Evolutionary conservation across 1,284 basidiomycete species (phyloP).

Genomic region (Apiotrichum veenhuisii): DNA sequence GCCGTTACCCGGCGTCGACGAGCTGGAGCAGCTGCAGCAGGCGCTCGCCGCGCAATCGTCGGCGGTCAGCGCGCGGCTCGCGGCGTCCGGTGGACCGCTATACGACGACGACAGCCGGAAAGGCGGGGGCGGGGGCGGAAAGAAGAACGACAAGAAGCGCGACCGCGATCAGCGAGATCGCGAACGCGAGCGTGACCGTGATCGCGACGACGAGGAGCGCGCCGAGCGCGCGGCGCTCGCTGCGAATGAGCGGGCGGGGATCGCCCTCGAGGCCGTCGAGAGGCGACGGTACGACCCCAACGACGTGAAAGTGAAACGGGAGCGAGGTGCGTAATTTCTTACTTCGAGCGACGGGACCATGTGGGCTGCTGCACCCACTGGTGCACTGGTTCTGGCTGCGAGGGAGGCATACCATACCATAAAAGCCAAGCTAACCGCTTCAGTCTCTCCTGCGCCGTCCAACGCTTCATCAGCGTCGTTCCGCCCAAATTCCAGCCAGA

Average conservation of each 20-base stretch:
- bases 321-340: slow-evolving; percentile 27
- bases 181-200: neutral
- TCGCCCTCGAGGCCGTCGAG: slow-evolving; percentile 35
- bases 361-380: too few relatives aligned
- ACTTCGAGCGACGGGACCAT: too few relatives aligned
- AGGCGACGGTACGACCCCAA: slow-evolving; percentile 11
- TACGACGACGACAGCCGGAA: slow-evolving; percentile 8
- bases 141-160: slow-evolving; percentile 62
- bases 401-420: slow-evolving; percentile 1
- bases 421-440: slow-evolving; percentile 9
- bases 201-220: slow-evolving; percentile 57
- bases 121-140: slow-evolving; percentile 22
- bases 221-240: slow-evolving; percentile 55
- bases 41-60: slow-evolving; percentile 60
- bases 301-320: slow-evolving; percentile 40
- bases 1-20: slow-evolving; percentile 63
- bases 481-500: slow-evolving; percentile 18
- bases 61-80: slow-evolving; percentile 57
- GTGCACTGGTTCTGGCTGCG: too few relatives aligned
- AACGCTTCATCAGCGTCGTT: slow-evolving; percentile 38
- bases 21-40: slow-evolving; percentile 62
- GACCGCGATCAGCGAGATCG: slow-evolving; percentile 41
- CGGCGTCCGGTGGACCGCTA: slow-evolving; percentile 52
- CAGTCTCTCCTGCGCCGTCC: slow-evolving; percentile 41
- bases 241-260: slow-evolving; percentile 29